Evolutionary conservation across 2,329 filamentous ascomycete species (phyloP), one percentile per base, ranked within the genome.

Genomic region (Xylariaceae sp.): DNA sequence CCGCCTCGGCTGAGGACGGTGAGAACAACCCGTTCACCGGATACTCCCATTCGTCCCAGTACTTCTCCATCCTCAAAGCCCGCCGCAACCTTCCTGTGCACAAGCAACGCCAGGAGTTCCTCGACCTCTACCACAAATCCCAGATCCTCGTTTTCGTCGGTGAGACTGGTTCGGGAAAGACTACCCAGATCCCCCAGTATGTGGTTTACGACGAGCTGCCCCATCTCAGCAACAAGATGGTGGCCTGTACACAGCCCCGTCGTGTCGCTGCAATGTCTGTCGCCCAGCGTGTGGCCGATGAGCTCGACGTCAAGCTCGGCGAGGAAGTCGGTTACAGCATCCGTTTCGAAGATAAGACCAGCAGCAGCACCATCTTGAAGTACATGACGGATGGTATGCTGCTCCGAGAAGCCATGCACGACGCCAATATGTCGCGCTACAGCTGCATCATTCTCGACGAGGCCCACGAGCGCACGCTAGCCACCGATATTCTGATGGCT

Each of bases 371-470:
- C 1, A 85, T 95, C 62, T 84, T 99, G 73, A 99, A 99, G 80
- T 99, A 99, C 80, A 99, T 99, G 94, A 99, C 95, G 50, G 94
- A 99, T 72, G 95, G 95, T 84, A 97, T 99, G 88, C 86, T 99
- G 70, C 82, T 97, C 71, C 82, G 94, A 71, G 94, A 99, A 77
- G 92, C 94, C 59, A 96, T 99, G 87, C 88, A 97, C 75, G 94
- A 99, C 74, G 90, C 92, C 71, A 84, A 95, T 68, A 85, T 99
- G 77, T 88, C 84, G 54, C 89, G 92, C 57, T 99, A 99, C 78
- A 94, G 91, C 80, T 95, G 90, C 70, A 97, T 99, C 73, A 97
- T 99, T 75, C 88, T 99, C 63, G 94, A 99, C 74, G 94, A 99
- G 75, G 94, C 95, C 57, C 94, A 99, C 85, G 94, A 99, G 77